Base-by-base conservation (phyloP, 2,329 filamentous ascomycete species). In the Sporothrix euskadiensis region DNA sequence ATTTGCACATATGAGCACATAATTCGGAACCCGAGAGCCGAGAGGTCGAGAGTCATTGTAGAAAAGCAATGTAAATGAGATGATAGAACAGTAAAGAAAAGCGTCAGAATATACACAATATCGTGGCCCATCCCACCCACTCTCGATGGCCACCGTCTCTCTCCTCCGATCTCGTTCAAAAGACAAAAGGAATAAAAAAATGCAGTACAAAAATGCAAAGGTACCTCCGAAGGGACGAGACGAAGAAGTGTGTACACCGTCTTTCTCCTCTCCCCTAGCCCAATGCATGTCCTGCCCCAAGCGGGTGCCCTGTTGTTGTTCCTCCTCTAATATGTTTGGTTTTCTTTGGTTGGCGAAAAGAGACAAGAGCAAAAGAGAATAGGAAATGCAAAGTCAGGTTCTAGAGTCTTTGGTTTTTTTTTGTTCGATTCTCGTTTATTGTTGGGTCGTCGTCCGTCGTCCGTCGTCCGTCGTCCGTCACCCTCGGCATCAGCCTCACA, bases 251-350 rank as follows among this genome's bases (percentile, higher is more conserved):
- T 14, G 44, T 30, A 32, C 32, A 32, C 3, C 1, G 26, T 52
- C 44, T 35, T 19, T 7, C n/a, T 5, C 10, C 4, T 49, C 41
- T 19, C 19, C 32, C 4, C 35, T 32, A 12, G 52, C 49, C 68
- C 68, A 47, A 47, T 70, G 52, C 68, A 41, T 59, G 68, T 57
- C 26, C 68, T 35, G 68, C 47, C 52, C 68, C 66, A 68, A 1
- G 44, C 14, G 44, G 35, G 8, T 35, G 8, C 7, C 44, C 44
- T 32, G 9, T 22, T 66, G 41, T 52, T 54, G 65, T 69, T 69
- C 52, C 52, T 70, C 68, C 68, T 70, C 68, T 70, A 70, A 65
- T 30, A 30, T 66, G 39, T 41, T 47, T 47, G n/a, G 12, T 70
- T 47, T 49, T 7, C 22, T 41, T 19, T 9, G 19, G 8, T 35